A percentile compares a stretch with the other conserved stretches of the same genome.
These are phyloP conservation scores for Mimosa pudica DNA, from an alignment of 306 rosid genomes.

Conservation along the genomic window DNA sequence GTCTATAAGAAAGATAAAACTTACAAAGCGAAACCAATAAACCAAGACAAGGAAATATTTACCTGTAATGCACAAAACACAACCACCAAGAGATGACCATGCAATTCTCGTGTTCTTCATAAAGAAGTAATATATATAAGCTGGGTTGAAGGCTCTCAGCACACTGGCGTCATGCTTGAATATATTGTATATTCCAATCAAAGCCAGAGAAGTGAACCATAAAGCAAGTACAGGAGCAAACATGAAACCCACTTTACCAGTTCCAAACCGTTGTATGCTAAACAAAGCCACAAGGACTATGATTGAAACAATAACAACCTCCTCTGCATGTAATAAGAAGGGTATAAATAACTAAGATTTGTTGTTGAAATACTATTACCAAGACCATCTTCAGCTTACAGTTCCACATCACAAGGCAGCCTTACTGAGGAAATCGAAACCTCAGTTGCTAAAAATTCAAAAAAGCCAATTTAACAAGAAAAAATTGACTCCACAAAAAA, in stretches of 20 bases:
- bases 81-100: constrained; percentile 83
- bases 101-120: constrained; percentile 57
- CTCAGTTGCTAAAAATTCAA: not conserved
- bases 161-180: constrained; percentile 53
- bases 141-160: constrained; percentile 71
- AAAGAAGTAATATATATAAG: constrained; percentile 65
- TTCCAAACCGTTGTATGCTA: constrained; percentile 75
- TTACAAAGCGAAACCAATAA: not conserved
- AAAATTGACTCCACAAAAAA: not conserved
- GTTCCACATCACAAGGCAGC: not conserved
- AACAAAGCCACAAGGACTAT: constrained; percentile 60
- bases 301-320: constrained; percentile 57
- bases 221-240: constrained; percentile 75
- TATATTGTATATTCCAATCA: constrained; percentile 66
- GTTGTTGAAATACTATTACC: constrained; percentile 2
- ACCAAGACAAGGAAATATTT: constrained; percentile 31
- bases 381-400: not conserved
- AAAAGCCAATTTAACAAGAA: not conserved
- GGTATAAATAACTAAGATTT: constrained; percentile 13
- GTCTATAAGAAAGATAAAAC: constrained; percentile 1
- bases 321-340: constrained; percentile 50
- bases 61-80: constrained; percentile 84
- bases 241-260: constrained; percentile 71
- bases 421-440: not conserved
- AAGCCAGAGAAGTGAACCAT: constrained; percentile 77